Conservation (phyloP, 2,329 filamentous ascomycete species). For the Annulohypoxylon truncatum region DNA sequence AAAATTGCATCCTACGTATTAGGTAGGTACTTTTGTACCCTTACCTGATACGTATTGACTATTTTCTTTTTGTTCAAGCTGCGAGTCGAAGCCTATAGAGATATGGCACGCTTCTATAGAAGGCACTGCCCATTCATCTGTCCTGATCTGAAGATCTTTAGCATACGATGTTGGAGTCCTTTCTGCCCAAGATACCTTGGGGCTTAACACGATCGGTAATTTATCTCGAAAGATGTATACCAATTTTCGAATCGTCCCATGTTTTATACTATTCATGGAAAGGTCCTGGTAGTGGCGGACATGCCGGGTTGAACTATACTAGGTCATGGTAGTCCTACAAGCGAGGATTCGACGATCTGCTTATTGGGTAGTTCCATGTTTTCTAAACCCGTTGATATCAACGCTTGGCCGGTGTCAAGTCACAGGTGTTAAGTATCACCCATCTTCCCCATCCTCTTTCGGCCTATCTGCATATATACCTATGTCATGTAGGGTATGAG, state of each 20-base stretch:
- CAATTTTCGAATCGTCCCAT: constrained; percentile 11
- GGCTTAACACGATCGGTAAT: background rate
- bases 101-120: background rate
- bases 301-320: constrained; percentile 26
- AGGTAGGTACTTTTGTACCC: constrained; percentile 22
- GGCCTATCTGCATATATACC: background rate
- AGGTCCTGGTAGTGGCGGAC: constrained; percentile 24
- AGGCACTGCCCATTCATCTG: constrained; percentile 8
- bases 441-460: constrained; percentile 10
- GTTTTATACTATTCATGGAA: constrained; percentile 8
- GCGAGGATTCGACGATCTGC: constrained; percentile 27
- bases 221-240: background rate
- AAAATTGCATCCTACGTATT: constrained; percentile 21
- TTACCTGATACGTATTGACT: background rate
- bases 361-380: constrained; percentile 16
- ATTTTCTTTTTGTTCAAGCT: background rate
- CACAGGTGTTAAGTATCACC: constrained; percentile 13
- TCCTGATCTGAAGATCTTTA: background rate
- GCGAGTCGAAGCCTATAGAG: constrained; percentile 1
- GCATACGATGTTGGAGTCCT: background rate
- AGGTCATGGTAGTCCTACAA: constrained; percentile 20
- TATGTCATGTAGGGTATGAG: background rate
- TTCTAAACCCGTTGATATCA: constrained; percentile 28
- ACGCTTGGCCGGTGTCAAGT: constrained; percentile 15
- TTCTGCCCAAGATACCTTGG: background rate